phyloP scores from a whole-genome alignment of 108 stramenopile genomes.

The Aurantiochytrium sp. region DNA sequence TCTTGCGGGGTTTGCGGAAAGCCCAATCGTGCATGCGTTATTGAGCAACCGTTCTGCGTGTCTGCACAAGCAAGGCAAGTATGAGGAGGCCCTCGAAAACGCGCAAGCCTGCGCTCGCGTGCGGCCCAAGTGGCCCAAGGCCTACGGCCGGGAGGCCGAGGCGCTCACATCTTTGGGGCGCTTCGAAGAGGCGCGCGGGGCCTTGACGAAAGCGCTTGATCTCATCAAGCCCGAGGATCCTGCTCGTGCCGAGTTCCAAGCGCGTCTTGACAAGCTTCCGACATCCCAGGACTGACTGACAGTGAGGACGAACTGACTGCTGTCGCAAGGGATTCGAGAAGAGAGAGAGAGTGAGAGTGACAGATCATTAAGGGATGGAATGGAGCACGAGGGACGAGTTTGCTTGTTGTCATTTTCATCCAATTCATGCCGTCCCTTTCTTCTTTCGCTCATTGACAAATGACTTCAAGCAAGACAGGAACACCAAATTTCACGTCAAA shows the following conservation, averaged over 20 bases:
- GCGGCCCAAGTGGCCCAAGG: neutral
- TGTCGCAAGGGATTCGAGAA: too few species aligned
- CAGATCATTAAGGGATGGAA: too few species aligned
- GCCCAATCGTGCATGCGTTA: neutral
- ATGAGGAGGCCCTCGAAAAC: neutral
- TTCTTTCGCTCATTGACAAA: too few species aligned
- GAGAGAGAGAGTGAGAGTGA: too few species aligned
- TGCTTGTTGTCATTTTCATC: too few species aligned
- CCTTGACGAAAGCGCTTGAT: neutral
- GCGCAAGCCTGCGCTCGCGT: neutral
- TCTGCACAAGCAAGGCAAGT: neutral
- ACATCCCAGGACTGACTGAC: too few species aligned
- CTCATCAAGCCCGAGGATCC: neutral
- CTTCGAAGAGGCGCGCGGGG: neutral
- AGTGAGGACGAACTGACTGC: too few species aligned
- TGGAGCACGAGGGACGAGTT: too few species aligned
- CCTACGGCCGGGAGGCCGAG: neutral
- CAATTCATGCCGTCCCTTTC: too few species aligned
- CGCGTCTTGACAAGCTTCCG: neutral
- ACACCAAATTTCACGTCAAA: too few species aligned
- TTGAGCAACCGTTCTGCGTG: neutral
- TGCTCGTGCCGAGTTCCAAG: neutral
- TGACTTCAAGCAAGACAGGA: too few species aligned
- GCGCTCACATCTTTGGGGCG: neutral
- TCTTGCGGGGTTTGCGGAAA: neutral